Conservation (phyloP, 768 basidiomycete species). For the Postia placenta region DNA sequence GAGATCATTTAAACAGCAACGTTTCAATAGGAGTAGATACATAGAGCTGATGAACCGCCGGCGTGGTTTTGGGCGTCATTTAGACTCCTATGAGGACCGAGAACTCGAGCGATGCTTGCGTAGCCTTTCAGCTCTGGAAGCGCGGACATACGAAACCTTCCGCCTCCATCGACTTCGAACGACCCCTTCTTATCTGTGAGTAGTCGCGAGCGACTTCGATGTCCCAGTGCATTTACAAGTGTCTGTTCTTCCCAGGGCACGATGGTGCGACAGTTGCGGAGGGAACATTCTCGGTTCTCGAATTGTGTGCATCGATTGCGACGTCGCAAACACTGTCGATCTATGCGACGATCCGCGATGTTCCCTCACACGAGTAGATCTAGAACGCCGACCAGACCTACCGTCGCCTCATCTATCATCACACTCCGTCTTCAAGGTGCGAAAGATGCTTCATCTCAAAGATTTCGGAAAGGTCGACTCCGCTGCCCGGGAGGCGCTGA, state of each 20-base stretch:
- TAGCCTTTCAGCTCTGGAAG: background rate
- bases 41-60: conserved; percentile 22
- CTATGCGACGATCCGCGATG: conserved; percentile 24
- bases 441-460: conserved; percentile 13
- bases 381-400: conserved; percentile 2
- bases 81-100: conserved; percentile 9
- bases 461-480: conserved; percentile 14
- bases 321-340: conserved; percentile 20
- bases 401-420: conserved; percentile 20
- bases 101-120: conserved; percentile 8
- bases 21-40: conserved; percentile 18
- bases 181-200: background rate
- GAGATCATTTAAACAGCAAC: conserved; percentile 14
- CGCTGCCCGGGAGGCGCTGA: conserved; percentile 18
- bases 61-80: conserved; percentile 8
- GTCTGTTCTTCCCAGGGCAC: conserved; percentile 10
- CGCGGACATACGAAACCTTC: background rate
- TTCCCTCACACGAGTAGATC: conserved; percentile 9
- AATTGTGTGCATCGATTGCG: conserved; percentile 26
- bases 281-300: conserved; percentile 22
- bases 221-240: too few relatives aligned
- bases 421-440: conserved; percentile 26
- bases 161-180: background rate
- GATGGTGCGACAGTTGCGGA: conserved; percentile 21
- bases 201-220: too few relatives aligned